These are phyloP conservation scores for Chaetomium fimeti DNA, from an alignment of 495 filamentous ascomycete genomes.

Conservation along the genomic window DNA sequence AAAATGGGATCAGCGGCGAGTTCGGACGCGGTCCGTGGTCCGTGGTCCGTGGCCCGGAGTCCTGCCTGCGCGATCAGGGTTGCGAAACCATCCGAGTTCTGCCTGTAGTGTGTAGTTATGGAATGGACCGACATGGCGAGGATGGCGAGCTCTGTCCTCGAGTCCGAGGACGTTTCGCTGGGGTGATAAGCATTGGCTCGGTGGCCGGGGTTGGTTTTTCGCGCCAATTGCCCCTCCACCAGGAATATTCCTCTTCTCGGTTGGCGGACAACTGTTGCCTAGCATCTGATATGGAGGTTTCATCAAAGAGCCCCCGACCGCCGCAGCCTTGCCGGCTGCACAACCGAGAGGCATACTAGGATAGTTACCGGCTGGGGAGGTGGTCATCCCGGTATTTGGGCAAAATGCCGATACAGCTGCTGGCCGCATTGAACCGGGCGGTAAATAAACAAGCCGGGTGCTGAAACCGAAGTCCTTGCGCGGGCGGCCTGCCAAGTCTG, in stretches of 20 bases:
- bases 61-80: not conserved
- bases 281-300: not conserved
- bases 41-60: not conserved
- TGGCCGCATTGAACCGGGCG: constrained; percentile 4
- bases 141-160: too few species aligned
- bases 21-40: constrained; percentile 11
- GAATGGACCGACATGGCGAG: not conserved
- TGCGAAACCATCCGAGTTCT: constrained; percentile 3
- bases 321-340: not conserved
- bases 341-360: not conserved
- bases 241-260: not conserved
- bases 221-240: too few species aligned
- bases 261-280: not conserved
- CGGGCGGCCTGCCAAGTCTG: not conserved
- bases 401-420: not conserved
- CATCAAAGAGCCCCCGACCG: too few species aligned
- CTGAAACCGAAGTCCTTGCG: constrained; percentile 12
- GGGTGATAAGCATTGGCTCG: not conserved
- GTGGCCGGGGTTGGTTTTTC: not conserved
- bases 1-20: constrained; percentile 3
- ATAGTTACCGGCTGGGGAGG: not conserved
- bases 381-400: constrained; percentile 5
- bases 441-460: constrained; percentile 7
- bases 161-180: not conserved
- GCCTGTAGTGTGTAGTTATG: constrained; percentile 1